Evolutionary conservation across 495 filamentous ascomycete genomes (phyloP), one percentile per base, ranked within the genome.

Genomic region (Trichoderma reesei): DNA sequence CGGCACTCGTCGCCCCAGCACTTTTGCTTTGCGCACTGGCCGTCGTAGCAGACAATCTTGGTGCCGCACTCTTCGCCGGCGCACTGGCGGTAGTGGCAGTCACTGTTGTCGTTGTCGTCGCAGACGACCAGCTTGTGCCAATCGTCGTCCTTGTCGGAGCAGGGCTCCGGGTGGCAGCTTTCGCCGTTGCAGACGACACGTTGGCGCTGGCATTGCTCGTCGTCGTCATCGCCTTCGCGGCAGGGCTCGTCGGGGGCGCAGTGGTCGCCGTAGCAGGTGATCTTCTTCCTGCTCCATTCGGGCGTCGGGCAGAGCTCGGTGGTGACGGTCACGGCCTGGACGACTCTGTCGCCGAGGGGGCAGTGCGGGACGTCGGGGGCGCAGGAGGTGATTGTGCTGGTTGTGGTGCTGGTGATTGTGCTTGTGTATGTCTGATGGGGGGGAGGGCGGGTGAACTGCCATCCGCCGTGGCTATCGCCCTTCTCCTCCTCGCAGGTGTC

Each of bases 251-350:
- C 31, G 60, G 60, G 36, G 31, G 60, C 60, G 18, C 60, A 61
- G 31, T 41, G 38, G 60, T 20, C 60, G 18, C 60, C 60, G 34
- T 61, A 61, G 60, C 60, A 61, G 60, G 41, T 20, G 16, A 61
- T 41, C 31, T 37, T 38, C 60, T 61, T 61, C n/a, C 13, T 61
- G 60, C 41, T 33, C 31, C n/a, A 36, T 13, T 37, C 33, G 13
- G 33, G 60, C 42, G 11, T 3, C 33, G 60, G 60, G 60, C 60
- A 61, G 60, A 38, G n/a, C 31, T 36, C 36, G 0, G 60, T 61
- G 33, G 60, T 61, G 34, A 38, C 9, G 60, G 60, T 61, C 31
- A 20, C 38, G 60, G 20, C 16, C 42, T 46, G 5, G 7, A 14
- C 16, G 60, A 34, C 41, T 14, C 14, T 38, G n/a, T 61, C 33